phyloP scores from a whole-genome alignment of 2,329 filamentous ascomycete species.

The Dothideomycetes sp. region DNA sequence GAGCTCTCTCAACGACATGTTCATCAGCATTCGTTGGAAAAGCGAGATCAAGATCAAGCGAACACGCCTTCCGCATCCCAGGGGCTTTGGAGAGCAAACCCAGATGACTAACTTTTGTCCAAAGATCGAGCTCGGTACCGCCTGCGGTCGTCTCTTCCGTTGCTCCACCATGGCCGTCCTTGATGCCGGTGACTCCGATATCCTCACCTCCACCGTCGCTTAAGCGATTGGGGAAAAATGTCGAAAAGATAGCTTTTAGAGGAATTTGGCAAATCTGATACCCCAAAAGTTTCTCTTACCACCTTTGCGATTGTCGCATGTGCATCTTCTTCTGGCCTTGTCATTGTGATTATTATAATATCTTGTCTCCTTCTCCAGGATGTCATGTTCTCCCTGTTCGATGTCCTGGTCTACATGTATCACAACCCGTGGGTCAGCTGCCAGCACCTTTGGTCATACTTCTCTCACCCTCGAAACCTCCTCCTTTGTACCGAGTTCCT shows the following conservation, averaged over 20 bases:
- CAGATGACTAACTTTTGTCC: slow-evolving; percentile 43
- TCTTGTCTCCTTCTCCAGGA: too few species aligned
- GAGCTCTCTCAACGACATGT: too few species aligned
- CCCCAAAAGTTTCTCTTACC: slow-evolving; percentile 12
- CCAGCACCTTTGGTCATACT: too few species aligned
- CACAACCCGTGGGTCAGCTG: too few species aligned
- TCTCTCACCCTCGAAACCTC: too few species aligned
- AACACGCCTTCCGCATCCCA: slow-evolving; percentile 32
- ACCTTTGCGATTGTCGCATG: neutral
- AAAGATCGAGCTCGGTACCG: slow-evolving; percentile 96
- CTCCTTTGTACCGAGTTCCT: too few species aligned
- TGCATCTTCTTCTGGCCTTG: too few species aligned
- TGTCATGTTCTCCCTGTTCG: too few species aligned
- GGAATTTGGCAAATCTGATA: slow-evolving; percentile 12
- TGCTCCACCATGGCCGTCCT: slow-evolving; percentile 96
- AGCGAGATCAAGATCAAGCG: slow-evolving; percentile 6
- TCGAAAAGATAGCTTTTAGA: slow-evolving; percentile 6
- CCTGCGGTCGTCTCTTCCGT: slow-evolving; percentile 97
- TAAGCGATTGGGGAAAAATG: slow-evolving; percentile 21
- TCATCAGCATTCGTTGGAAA: neutral
- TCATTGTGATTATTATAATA: too few species aligned
- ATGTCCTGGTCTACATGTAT: too few species aligned
- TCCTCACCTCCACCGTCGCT: slow-evolving; percentile 63
- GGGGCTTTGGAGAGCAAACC: slow-evolving; percentile 80
- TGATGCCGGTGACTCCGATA: slow-evolving; percentile 95